Conservation (phyloP, 2,329 filamentous ascomycete genomes). For the Fusarium citri region DNA sequence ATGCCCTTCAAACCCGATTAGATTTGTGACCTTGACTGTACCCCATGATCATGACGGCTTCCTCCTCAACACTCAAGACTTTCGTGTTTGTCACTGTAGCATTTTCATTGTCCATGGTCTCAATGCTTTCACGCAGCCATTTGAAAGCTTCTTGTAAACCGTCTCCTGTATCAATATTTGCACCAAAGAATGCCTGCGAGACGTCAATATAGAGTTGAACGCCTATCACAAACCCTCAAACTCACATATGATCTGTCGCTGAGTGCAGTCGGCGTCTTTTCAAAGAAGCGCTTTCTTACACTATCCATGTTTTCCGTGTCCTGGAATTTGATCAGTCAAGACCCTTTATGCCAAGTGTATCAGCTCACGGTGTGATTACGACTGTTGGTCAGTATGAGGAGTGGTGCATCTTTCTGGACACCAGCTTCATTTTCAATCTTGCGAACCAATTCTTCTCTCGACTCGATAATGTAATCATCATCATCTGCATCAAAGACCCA, state of each 20-base stretch:
- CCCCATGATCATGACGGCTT: background rate
- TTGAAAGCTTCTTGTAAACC: background rate
- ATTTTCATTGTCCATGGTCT: background rate
- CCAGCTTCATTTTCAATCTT: background rate
- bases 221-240: background rate
- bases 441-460: background rate
- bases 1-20: background rate
- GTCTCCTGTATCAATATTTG: background rate
- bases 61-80: background rate
- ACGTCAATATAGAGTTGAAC: background rate
- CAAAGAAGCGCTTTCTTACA: background rate
- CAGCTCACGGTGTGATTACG: background rate
- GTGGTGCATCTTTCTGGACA: background rate
- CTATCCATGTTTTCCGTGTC: background rate
- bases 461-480: background rate
- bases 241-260: background rate
- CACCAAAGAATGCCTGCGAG: background rate
- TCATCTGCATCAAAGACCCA: conserved; percentile 2
- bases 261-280: background rate
- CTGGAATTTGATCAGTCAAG: fast-evolving
- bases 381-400: background rate
- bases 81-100: background rate
- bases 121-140: background rate
- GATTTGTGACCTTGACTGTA: too few species aligned
- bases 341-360: fast-evolving